Evolutionary conservation across 2,329 filamentous ascomycete species (phyloP).

Genomic region (Xylaria digitata): DNA sequence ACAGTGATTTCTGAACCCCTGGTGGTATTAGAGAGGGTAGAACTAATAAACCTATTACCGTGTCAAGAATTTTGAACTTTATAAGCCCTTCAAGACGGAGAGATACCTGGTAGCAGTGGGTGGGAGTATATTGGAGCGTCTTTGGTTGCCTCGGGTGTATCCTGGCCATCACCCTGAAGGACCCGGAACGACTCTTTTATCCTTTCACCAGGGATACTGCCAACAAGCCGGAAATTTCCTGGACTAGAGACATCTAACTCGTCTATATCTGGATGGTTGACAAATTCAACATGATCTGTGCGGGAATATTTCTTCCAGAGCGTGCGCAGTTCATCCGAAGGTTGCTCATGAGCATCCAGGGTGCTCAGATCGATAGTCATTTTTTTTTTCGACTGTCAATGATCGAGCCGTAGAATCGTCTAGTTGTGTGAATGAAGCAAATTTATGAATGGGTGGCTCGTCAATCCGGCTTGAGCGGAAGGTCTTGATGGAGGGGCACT

Average conservation of each 20-base stretch:
- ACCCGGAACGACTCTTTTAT: conserved; percentile 58
- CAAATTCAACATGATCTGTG: conserved; percentile 64
- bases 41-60: conserved; percentile 76
- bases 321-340: conserved; percentile 75
- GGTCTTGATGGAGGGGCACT: conserved; percentile 31
- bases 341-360: conserved; percentile 81
- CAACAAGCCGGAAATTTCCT: conserved; percentile 59
- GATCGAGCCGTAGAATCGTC: neutral
- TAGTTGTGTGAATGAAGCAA: neutral
- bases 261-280: conserved; percentile 66
- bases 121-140: conserved; percentile 71
- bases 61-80: conserved; percentile 13
- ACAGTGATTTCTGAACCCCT: conserved; percentile 73
- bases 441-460: neutral
- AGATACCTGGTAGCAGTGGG: conserved; percentile 74
- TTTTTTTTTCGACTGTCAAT: conserved; percentile 1
- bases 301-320: conserved; percentile 81
- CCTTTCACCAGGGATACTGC: conserved; percentile 56
- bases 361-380: conserved; percentile 60
- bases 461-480: neutral
- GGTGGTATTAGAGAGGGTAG: conserved; percentile 79
- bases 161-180: conserved; percentile 52
- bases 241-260: conserved; percentile 58
- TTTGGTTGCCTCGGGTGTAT: conserved; percentile 46
- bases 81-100: neutral